Evolutionary conservation across 805 yeast genomes (phyloP), one percentile per base, ranked within the genome.

Genomic region (Nematodospora valgi): DNA sequence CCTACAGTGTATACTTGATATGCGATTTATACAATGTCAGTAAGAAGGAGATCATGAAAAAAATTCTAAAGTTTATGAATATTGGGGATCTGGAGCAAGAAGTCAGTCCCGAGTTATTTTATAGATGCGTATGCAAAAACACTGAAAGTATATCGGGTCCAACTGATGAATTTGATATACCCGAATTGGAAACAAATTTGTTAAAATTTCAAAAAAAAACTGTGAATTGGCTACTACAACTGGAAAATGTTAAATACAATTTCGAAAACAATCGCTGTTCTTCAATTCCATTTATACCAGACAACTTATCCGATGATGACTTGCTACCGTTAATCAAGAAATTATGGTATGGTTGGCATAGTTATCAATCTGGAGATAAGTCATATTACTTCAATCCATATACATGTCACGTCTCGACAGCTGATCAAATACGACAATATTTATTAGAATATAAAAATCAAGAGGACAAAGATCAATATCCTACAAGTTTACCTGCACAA

Each of bases 331-430:
- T 62, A 4, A 47, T 79, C 17, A 69, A 73, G 41, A 42, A 48
- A 21, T 40, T 76, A 3, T 59, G 74, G 7, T 78, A 69, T 52
- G 86, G 86, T 2, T 80, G 84, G 79, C 39, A 38, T 15, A 37
- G 56, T 3, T 46, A 54, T 23, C 25, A 16, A 16, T 40, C 33
- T 21, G 30, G 34, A 8, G 38, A 27, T 4, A 24, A 30, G 18
- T 34, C 45, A 30, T 46, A 51, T 43, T 79, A 79, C 76, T 74
- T 54, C 44, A 80, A 80, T 46, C 52, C 48, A 33, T 74, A 64
- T 37, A 74, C 76, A 3, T 76, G 75, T 1, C 0, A 55, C 70
- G 26, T 51, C 69, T 4, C 46, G 56, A 5, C 32, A 36, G 1
- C 51, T 57, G 15, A 63, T 70, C 1, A 32, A 58, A 2, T 29